Base-by-base conservation (phyloP, 805 yeast species). In the Kodamaea restingae region DNA sequence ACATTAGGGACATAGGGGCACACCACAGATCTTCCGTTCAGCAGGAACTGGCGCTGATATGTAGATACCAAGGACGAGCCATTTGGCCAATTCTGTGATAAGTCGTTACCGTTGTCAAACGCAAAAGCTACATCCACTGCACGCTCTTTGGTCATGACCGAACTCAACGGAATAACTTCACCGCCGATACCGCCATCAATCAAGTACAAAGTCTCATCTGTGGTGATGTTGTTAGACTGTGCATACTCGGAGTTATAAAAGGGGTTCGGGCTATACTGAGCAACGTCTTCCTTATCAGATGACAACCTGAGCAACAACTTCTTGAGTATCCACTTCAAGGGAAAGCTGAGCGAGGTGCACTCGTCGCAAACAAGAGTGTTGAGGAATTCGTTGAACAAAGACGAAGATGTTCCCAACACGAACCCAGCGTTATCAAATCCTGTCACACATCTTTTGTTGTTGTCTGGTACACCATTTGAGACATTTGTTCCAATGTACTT, bases 1-100 rank as follows among this genome's bases (percentile, higher is more conserved):
- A 57, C 63, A 55, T 79, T 90, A 9, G 95, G 95, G 39, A 87
- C 90, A 49, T 83, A 76, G 7, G 95, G 95, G 71, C 84, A 84
- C 2, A 81, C 67, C 18, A 84, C 75, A 36, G 77, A 76, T 46
- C 73, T 68, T 20, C 81, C 81, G 48, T 73, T 73, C 1, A 38
- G 29, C 11, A 51, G 44, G 42, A 64, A 65, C 39, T 65, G 71
- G 10, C 69, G 49, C 39, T 60, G 57, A 42, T 63, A 66, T 3
- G 67, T 58, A 21, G 51, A 41, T 28, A 59, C 48, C 39, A 66
- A 47, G 1, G 67, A 46, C 7, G 54, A 35, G 7, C 72, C 72
- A 35, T 54, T 47, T 10, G 71, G 70, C 67, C 67, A 65, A 15
- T 46, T 46, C 12, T 52, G 54, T 1, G 47, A 48, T n/a, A 49